Conservation (phyloP, 139 green algal species). For the Tetradesmus lagerheimii region DNA sequence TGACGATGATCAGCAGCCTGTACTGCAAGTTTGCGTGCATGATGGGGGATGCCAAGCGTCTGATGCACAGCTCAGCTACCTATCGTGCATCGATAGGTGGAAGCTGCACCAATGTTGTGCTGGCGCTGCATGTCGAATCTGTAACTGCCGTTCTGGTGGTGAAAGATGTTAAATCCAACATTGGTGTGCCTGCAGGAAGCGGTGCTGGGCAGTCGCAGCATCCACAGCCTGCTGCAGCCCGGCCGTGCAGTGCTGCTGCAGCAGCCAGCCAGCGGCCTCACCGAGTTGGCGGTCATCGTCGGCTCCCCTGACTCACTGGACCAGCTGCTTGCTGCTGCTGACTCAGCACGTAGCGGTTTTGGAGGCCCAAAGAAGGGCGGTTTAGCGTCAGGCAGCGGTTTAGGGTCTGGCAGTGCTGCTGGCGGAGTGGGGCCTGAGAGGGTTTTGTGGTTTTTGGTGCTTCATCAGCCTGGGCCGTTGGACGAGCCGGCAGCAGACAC, state of each 20-base stretch:
- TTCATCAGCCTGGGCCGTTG: conserved; percentile 53
- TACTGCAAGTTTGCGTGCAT: too few species aligned
- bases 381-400: neutral
- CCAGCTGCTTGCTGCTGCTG: conserved; percentile 14
- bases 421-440: conserved; percentile 18
- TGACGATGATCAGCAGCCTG: too few species aligned
- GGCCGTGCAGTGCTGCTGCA: conserved; percentile 75
- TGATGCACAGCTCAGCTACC: too few species aligned
- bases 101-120: too few species aligned
- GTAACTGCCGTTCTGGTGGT: neutral
- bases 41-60: too few species aligned
- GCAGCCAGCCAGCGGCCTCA: conserved; percentile 59
- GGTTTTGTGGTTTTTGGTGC: conserved; percentile 63
- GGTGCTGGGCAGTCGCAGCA: conserved; percentile 62
- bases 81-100: too few species aligned
- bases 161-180: too few species aligned
- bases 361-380: conserved; percentile 14
- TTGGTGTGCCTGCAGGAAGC: conserved; percentile 58
- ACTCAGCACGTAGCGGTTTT: conserved; percentile 18
- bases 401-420: neutral
- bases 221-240: conserved; percentile 64
- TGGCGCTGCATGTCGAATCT: too few species aligned
- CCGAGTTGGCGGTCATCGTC: conserved; percentile 76
- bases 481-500: conserved; percentile 49
- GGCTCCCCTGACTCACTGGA: conserved; percentile 34